Base-by-base conservation (phyloP, 2,329 filamentous ascomycete species). In the Phaeosphaeria sp. region DNA sequence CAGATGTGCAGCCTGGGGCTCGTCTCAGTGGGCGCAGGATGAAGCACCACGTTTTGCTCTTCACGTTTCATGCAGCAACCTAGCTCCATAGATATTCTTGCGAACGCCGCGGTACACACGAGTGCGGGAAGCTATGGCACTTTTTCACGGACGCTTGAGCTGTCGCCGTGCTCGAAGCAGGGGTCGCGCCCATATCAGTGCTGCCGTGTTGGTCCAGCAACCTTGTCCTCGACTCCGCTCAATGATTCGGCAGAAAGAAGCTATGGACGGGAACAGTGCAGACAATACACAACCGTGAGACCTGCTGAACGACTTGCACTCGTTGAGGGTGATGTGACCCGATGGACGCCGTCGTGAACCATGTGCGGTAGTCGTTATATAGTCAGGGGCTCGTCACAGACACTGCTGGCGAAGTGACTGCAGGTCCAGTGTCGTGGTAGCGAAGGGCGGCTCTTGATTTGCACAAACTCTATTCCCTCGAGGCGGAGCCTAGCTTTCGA, bases 31-130 rank as follows among this genome's bases (percentile, higher is more conserved):
- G 43, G 50, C 53, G 61, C 52, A 44, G 61, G 57, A 53, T 65
- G 65, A 65, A 69, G 68, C 66, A 68, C 50, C 58, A 53, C 62
- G 62, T 63, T 63, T 62, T 52, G 59, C 46, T 60, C 43, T 60
- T 46, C 52, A 60, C 56, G 68, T 71, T 71, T 71, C 68, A 71
- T 56, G 50, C 47, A 49, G 44, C 51, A 33, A 42, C 15, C 53
- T 36, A 36, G 30, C 30, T 36, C 30, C 30, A 36, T 36, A 36
- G 13, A 36, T 13, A 36, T 55, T 54, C 52, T 51, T 48, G 20
- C 46, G 52, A 50, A 52, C 54, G 60, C 58, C 57, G 46, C 50
- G 18, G 55, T 56, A 51, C 59, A 58, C 60, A 49, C 44, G 49
- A 46, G 20, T n/a, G 23, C 52, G 30, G 36, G 52, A 48, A 47